Base-by-base conservation (phyloP, 2,329 filamentous ascomycete species). In the Helminthosporium solani region DNA sequence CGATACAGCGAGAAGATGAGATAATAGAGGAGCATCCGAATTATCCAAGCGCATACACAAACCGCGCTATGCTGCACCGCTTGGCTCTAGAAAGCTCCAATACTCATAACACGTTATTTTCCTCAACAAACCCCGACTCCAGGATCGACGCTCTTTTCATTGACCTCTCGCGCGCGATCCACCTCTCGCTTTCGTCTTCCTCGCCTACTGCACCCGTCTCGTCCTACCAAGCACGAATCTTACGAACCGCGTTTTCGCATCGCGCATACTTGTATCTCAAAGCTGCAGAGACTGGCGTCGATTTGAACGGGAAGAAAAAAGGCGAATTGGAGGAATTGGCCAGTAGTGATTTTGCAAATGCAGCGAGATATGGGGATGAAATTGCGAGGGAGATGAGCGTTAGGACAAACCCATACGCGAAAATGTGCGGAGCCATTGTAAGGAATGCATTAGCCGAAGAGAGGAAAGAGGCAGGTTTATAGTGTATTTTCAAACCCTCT, bases 21-120 rank as follows among this genome's bases (percentile, higher is more conserved):
- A 73, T 90, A 25, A 79, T 90, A 33, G 60, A 72, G 2, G 68
- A 78, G 19, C 65, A 82, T 42, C 85, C 87, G 2, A 68, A 73
- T 25, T 91, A 91, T 67, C 86, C 87, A 18, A 88, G 85, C 52
- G 85, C 83, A 5, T 79, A 82, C 47, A 87, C 90, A 64, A 91
- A 92, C 68, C 78, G 87, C 40, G 87, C 85, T 2, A 88, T 91
- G 66, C 77, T 85, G 7, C 58, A 79, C 23, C 73, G 85, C 18
- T 74, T 85, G 38, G 69, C 83, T 45, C 83, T 85, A 4, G 62
- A 65, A 50, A 40, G 47, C n/a, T 45, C 42, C 3, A 52, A 61
- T 3, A 15, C 25, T 7, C 15, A 40, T 18, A 14, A 15, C 4
- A 6, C 18, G 2, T 25, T 9, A 25, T 25, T 31, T 4, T 31